A percentile compares a stretch with the other conserved stretches of the same genome.
phyloP scores from a whole-genome alignment of 257 asterid genomes.

The Lycium barbarum region DNA sequence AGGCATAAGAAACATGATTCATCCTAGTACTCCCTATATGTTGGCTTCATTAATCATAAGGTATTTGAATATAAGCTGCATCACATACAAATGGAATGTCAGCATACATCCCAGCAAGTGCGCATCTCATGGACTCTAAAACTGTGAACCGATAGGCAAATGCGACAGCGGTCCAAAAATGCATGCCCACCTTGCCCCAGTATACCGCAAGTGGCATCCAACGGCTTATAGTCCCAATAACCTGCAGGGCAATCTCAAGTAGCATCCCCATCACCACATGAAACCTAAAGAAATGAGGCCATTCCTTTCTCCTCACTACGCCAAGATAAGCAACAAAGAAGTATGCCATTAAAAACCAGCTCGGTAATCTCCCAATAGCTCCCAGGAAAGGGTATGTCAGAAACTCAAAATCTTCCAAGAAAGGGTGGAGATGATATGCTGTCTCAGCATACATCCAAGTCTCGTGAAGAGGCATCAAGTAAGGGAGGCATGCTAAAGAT shows the following conservation, averaged over 20 bases:
- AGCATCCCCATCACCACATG: conserved; percentile 94
- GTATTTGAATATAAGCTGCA: conserved; percentile 93
- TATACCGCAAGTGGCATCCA: conserved; percentile 78
- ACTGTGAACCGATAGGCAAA: conserved; percentile 84
- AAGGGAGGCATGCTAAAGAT: conserved; percentile 84
- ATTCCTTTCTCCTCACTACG: conserved; percentile 84
- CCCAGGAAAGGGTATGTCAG: conserved; percentile 73
- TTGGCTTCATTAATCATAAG: conserved; percentile 59
- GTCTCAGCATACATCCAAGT: conserved; percentile 95
- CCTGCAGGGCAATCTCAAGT: conserved; percentile 88
- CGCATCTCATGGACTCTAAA: conserved; percentile 76
- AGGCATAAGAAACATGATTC: background rate
- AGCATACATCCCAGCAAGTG: conserved; percentile 88
- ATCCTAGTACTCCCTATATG: background rate
- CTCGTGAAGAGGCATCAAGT: conserved; percentile 88
- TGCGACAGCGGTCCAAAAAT: conserved; percentile 73
- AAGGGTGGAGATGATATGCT: conserved; percentile 77
- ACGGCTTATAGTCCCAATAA: conserved; percentile 78
- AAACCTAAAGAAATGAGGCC: conserved; percentile 94
- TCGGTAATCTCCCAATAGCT: conserved; percentile 69
- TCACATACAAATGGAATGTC: conserved; percentile 87
- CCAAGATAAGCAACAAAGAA: conserved; percentile 86
- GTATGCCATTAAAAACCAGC: conserved; percentile 91
- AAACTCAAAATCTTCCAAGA: conserved; percentile 74
- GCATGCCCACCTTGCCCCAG: conserved; percentile 95